Percentiles rank a stretch among this genome's conserved stretches.
Conservation (phyloP, 208 protist species). For the Vickermania spadyakhi region DNA sequence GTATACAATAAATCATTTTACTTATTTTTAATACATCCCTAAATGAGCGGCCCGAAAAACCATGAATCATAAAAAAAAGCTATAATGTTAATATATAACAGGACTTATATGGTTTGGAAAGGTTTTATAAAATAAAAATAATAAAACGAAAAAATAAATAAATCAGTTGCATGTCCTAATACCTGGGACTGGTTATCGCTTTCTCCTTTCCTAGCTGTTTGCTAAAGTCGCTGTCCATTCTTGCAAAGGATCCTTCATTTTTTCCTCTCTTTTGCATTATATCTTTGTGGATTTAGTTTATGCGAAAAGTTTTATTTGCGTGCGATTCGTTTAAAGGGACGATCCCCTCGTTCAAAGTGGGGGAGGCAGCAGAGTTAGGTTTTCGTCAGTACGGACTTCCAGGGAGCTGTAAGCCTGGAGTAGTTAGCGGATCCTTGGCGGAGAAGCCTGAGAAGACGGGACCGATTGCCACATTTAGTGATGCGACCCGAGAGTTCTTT, state of each 20-base stretch:
- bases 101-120: neutral
- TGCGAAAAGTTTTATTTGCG: constrained; percentile 37
- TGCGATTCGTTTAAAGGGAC: constrained; percentile 81
- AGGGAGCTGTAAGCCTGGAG: too few species aligned
- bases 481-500: constrained; percentile 6
- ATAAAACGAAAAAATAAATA: too few species aligned
- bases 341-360: constrained; percentile 35
- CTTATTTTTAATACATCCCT: neutral
- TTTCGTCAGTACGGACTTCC: constrained; percentile 12
- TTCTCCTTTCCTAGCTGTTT: too few species aligned
- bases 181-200: too few species aligned
- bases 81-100: neutral
- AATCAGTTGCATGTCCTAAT: too few species aligned
- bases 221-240: too few species aligned
- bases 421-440: too few species aligned
- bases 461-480: neutral
- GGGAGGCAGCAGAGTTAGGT: constrained; percentile 41
- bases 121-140: too few species aligned
- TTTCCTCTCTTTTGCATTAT: too few species aligned
- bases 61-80: constrained; percentile 3
- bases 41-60: neutral
- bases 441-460: neutral
- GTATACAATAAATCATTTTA: neutral
- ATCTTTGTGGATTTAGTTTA: too few species aligned
- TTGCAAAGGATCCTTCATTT: too few species aligned